Evolutionary conservation across 2,329 filamentous ascomycete species (phyloP), one percentile per base, ranked within the genome.

Genomic region (Dothiorella sarmentorum): DNA sequence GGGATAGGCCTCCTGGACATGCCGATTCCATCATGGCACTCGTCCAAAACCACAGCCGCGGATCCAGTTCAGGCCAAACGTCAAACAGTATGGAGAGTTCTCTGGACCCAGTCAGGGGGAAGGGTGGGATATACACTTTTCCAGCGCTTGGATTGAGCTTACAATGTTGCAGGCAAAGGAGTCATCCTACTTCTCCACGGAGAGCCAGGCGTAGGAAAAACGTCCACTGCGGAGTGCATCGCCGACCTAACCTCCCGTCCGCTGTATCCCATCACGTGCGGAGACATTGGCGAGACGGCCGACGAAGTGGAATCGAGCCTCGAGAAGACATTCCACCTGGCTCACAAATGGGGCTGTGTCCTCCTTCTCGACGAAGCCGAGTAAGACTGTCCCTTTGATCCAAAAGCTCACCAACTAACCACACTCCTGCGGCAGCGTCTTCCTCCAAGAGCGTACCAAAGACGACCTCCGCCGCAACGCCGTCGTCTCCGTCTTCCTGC

Each of bases 391-490:
- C 7, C 0, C 10, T 6, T 27, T 10, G 4, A 26, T 3, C 4
- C 7, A 13, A 2, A 4, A 27, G 13, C 20, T 2, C 0, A 13
- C 22, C n/a, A 13, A 22, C 42, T n/a, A 20, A 27, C n/a, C n/a
- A n/a, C 7, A 17, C 42, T 9, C 27, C 9, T 15, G 20, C 6
- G 10, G 11, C 24, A 45, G 43, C 17, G 77, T 82, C 2, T 82
- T 81, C 67, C 76, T 82, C 67, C 75, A 76, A 1, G 71, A 76
- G 66, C 73, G 80, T 4, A 71, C 76, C 55, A 72, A 73, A 38
- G 71, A 73, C 27, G 76, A 82, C 62, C 73, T 82, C 13, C 70
- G 71, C 35, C 73, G 79, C 13, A 82, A 82, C 64, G 78, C 76
- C 47, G 69, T 82, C 3, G 64, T 66, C 4, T 61, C 63, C 3